phyloP scores from a whole-genome alignment of 192 early-diverging fungal species.

The Obelidium mucronatum region DNA sequence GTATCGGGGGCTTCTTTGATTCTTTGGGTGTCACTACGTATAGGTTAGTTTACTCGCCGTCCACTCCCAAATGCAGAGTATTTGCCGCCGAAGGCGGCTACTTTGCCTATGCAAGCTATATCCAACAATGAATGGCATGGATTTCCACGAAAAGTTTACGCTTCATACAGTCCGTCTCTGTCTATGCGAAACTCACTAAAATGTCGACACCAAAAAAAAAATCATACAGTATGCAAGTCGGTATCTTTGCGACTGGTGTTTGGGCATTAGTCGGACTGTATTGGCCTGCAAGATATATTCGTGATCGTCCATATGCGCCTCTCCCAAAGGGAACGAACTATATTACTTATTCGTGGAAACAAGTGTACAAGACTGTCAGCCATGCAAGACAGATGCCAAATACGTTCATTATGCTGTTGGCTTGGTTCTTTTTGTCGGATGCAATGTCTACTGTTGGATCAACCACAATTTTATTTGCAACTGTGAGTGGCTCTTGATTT shows the following conservation, averaged over 20 bases:
- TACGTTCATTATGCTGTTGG: slow-evolving; percentile 29
- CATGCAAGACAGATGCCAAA: slow-evolving; percentile 25
- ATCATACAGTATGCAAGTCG: slow-evolving; percentile 31
- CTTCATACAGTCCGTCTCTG: no score
- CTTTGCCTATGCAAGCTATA: no score
- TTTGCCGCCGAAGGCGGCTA: no score
- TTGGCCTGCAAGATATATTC: slow-evolving; percentile 12
- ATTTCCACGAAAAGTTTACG: no score
- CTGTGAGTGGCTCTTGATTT: slow-evolving; percentile 9
- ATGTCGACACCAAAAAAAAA: no score
- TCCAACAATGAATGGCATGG: no score
- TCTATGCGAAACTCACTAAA: no score
- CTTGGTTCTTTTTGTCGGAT: slow-evolving; percentile 37
- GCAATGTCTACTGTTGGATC: slow-evolving; percentile 24
- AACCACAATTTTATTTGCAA: slow-evolving; percentile 26
- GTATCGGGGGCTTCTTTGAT: slow-evolving; percentile 11
- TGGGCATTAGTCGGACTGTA: slow-evolving; percentile 23
- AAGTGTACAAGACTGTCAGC: slow-evolving; percentile 7
- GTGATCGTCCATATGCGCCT: slow-evolving; percentile 19
- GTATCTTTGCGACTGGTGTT: slow-evolving; percentile 18
- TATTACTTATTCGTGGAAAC: slow-evolving; percentile 29
- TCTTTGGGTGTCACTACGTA: slow-evolving; percentile 13
- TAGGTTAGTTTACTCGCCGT: background rate
- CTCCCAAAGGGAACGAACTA: slow-evolving; percentile 38
- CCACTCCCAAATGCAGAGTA: no score